phyloP scores from a whole-genome alignment of 352 stramenopile species.

The Thalassiosira sp. region DNA sequence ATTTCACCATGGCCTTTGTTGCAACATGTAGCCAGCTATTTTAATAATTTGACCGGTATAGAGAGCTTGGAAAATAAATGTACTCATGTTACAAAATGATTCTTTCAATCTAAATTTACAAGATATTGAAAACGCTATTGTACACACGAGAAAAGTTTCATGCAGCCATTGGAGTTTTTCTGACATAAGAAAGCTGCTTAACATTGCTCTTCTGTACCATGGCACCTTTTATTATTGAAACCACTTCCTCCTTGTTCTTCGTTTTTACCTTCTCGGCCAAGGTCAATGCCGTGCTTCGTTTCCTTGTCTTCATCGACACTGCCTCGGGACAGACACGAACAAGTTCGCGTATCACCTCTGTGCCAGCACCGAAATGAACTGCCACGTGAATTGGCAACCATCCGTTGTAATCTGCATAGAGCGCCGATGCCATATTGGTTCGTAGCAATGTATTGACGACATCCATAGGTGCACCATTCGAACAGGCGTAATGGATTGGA shows the following conservation, averaged over 20 bases:
- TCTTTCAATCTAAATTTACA: neutral
- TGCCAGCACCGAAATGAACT: conserved; percentile 36
- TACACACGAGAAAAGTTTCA: neutral
- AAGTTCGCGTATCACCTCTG: conserved; percentile 24
- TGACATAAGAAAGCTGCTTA: neutral
- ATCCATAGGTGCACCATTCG: conserved; percentile 24
- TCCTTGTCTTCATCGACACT: conserved; percentile 30
- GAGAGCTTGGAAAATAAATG: too few relatives aligned
- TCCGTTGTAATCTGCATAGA: conserved; percentile 43
- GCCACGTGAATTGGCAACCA: conserved; percentile 59
- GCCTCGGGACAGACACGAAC: conserved; percentile 10
- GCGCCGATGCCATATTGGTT: conserved; percentile 9
- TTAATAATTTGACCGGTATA: too few relatives aligned
- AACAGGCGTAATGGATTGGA: conserved; percentile 59
- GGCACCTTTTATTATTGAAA: conserved; percentile 8
- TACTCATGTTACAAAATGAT: too few relatives aligned
- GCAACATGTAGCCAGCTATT: too few relatives aligned
- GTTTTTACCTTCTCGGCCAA: conserved; percentile 36
- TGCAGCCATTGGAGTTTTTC: neutral
- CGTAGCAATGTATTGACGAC: conserved; percentile 33
- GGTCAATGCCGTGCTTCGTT: conserved; percentile 25
- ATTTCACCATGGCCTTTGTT: too few relatives aligned
- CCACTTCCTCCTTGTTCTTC: conserved; percentile 43
- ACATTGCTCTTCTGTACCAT: neutral
- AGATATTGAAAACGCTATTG: neutral